A percentile compares a stretch with the other conserved stretches of the same genome.
phyloP scores from a whole-genome alignment of 164 flowering plant species.

The Nelumbo lutea region DNA sequence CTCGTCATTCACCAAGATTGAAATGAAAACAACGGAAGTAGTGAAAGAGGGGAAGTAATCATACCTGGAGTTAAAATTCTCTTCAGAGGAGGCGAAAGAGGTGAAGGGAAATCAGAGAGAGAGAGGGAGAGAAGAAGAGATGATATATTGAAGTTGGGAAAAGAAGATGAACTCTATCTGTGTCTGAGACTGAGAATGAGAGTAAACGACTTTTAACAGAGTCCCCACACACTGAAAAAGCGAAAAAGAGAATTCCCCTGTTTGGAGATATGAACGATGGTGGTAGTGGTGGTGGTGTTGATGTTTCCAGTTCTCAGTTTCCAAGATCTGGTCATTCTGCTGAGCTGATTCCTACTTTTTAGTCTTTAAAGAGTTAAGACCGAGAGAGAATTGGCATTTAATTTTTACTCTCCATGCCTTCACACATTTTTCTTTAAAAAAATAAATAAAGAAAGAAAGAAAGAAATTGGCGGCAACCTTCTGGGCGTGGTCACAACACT shows the following conservation, averaged over 20 bases:
- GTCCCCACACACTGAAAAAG: not conserved
- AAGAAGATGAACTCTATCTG: too few relatives aligned
- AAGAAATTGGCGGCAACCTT: too few relatives aligned
- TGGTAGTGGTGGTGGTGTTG: not conserved
- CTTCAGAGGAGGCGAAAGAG: too few relatives aligned
- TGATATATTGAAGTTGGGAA: not conserved
- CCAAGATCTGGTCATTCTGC: constrained; percentile 1
- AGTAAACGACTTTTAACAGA: not conserved
- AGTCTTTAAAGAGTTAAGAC: not conserved
- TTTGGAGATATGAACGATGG: not conserved
- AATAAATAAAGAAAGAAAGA: too few relatives aligned
- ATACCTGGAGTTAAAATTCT: too few relatives aligned
- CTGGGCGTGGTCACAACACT: too few relatives aligned
- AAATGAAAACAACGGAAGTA: not conserved
- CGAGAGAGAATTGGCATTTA: not conserved
- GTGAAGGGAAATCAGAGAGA: not conserved
- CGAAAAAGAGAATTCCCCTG: constrained; percentile 1
- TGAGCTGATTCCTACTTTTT: not conserved
- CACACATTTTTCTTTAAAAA: too few relatives aligned
- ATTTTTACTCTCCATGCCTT: not conserved
- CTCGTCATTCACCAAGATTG: constrained; percentile 7
- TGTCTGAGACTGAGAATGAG: not conserved
- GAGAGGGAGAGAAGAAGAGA: not conserved
- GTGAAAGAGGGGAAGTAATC: too few relatives aligned
- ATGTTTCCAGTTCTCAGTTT: not conserved